A percentile compares a stretch with the other conserved stretches of the same genome.
phyloP scores from a whole-genome alignment of 1,284 basidiomycete genomes.

The Earliella scabrosa region DNA sequence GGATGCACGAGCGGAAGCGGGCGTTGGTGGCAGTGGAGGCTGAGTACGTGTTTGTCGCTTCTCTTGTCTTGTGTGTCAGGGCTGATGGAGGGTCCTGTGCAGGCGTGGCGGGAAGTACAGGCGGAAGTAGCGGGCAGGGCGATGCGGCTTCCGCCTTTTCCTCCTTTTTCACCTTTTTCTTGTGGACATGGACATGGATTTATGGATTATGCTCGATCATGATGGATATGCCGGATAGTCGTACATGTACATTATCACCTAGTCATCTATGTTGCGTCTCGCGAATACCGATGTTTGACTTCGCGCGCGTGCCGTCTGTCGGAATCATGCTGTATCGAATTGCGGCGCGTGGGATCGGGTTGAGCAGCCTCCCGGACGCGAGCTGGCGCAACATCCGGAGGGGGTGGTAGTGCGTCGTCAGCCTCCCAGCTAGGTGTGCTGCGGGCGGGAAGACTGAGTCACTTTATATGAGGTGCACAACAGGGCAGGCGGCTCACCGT shows the following conservation, averaged over 20 bases:
- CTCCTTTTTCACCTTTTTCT: too few species aligned
- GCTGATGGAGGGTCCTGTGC: slow-evolving; percentile 1
- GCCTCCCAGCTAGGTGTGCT: slow-evolving; percentile 29
- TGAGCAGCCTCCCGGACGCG: slow-evolving; percentile 25
- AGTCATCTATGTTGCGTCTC: too few species aligned
- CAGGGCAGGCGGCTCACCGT: slow-evolving; percentile 29
- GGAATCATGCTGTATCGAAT: slow-evolving; percentile 34
- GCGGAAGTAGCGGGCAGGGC: too few species aligned
- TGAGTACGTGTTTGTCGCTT: slow-evolving; percentile 39
- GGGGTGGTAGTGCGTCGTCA: slow-evolving; percentile 31
- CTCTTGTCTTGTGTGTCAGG: not conserved
- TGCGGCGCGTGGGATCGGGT: slow-evolving; percentile 26
- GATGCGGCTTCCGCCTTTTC: too few species aligned
- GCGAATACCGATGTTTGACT: too few species aligned
- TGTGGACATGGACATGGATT: too few species aligned
- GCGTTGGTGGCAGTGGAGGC: slow-evolving; percentile 61
- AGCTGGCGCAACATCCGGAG: slow-evolving; percentile 28
- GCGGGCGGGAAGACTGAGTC: too few species aligned
- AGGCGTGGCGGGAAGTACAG: slow-evolving; percentile 26
- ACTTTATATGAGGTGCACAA: too few species aligned
- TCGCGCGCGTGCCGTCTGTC: not conserved
- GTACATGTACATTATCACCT: not conserved
- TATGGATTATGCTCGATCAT: not conserved
- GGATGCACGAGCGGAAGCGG: slow-evolving; percentile 70
- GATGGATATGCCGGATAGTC: not conserved